A percentile compares a stretch with the other conserved stretches of the same genome.
Evolutionary conservation across 305 asterid genomes (phyloP).

Genomic region (Fraxinus sp.): DNA sequence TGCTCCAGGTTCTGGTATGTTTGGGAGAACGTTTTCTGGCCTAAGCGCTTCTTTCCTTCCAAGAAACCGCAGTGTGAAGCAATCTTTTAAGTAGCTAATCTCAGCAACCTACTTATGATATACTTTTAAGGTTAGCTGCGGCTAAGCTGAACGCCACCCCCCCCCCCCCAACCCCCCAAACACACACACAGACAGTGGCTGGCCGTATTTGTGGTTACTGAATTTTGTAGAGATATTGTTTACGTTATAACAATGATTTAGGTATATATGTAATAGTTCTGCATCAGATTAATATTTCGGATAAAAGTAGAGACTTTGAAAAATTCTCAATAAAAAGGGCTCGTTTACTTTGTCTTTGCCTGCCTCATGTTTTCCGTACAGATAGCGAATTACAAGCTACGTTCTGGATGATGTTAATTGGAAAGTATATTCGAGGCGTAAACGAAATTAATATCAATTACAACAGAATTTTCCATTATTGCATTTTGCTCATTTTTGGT

Average conservation of each 20-base stretch:
- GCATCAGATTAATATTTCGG: not conserved
- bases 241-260: conserved; percentile 4
- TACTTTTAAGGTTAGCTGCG: not conserved
- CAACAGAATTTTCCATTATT: no score
- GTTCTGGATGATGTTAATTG: not conserved
- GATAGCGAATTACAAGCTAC: not conserved
- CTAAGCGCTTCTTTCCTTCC: conserved; percentile 40
- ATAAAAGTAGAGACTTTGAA: not conserved
- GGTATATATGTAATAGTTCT: conserved; percentile 9
- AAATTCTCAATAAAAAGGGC: not conserved
- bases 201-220: conserved; percentile 25
- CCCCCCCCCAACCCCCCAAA: no score
- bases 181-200: conserved; percentile 18
- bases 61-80: conserved; percentile 56
- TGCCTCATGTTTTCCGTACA: not conserved
- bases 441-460: no score
- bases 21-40: conserved; percentile 44
- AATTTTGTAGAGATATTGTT: conserved; percentile 38
- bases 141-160: not conserved
- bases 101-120: not conserved
- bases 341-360: not conserved
- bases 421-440: no score
- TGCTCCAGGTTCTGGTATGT: conserved; percentile 36
- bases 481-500: no score
- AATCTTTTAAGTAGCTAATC: conserved; percentile 47